Base-by-base conservation (phyloP, 768 basidiomycete species). In the Podaxis sp. region DNA sequence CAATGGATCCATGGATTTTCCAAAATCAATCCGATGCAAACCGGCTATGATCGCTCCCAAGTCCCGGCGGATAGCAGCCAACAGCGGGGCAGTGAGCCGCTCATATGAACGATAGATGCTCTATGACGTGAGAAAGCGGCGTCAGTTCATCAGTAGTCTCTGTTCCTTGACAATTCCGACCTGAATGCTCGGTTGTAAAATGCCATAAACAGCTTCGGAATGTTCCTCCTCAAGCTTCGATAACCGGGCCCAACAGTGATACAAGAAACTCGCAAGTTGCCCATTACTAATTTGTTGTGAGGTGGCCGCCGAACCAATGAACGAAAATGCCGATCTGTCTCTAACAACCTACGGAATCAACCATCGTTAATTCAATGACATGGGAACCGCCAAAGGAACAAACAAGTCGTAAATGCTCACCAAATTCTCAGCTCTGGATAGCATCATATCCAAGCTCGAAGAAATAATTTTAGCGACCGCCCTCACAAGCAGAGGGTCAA, bases 401-500 rank as follows among this genome's bases (percentile, higher is more conserved):
- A 43, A 19, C 2, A 19, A 43, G n/a, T 19, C 15, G n/a, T 33
- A 17, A 46, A 19, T 9, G 75, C 91, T 66, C 63, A 96, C 94
- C 76, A 94, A 66, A 17, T 74, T 76, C 40, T 97, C 94, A 1
- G 85, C 74, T 61, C 88, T 82, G 5, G 80, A 77, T 22, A 85
- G 68, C 66, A 93, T 78, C 64, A 78, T 81, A n/a, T 94, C 93
- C 52, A 98, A 70, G 59, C 87, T 85, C 2, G 82, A 76, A 9
- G 81, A 81, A 0, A 84, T 86, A 69, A 86, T 89, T 72, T 87
- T 89, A 13, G 95, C 93, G 7, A 97, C 88, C 5, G 87, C 81
- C 63, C 82, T 83, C 11, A 93, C 86, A 13, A 99, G 78, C 40
- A 98, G 72, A 0, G 96, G 96, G 74, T 99, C 97, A 71, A 96